Conservation (phyloP, 805 yeast genomes). For the Myxozyma mucilagina region DNA sequence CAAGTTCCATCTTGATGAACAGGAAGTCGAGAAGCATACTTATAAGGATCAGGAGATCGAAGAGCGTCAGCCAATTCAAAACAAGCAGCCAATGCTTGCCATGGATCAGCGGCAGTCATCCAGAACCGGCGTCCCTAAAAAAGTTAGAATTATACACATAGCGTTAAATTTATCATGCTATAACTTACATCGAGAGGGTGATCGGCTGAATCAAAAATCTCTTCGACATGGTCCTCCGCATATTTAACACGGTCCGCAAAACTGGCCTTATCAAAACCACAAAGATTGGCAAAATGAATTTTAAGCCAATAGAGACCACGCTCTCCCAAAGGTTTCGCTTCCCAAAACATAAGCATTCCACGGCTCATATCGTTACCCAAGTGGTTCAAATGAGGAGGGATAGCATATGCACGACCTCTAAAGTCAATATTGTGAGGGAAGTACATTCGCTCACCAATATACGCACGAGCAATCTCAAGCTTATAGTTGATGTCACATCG, state of each 20-base stretch:
- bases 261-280: slow-evolving; percentile 57
- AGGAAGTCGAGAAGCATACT: slow-evolving; percentile 53
- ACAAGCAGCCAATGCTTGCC: slow-evolving; percentile 62
- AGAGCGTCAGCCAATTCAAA: slow-evolving; percentile 54
- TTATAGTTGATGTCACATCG: slow-evolving; percentile 94
- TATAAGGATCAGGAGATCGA: slow-evolving; percentile 50
- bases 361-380: slow-evolving; percentile 63
- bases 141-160: background rate
- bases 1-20: slow-evolving; percentile 71
- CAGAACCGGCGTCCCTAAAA: slow-evolving; percentile 51
- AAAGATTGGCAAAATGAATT: slow-evolving; percentile 61
- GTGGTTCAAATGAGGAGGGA: slow-evolving; percentile 64
- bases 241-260: slow-evolving; percentile 53
- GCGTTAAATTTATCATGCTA: background rate
- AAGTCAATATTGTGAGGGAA: slow-evolving; percentile 67
- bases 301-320: slow-evolving; percentile 60
- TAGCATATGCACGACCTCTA: slow-evolving; percentile 65
- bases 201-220: slow-evolving; percentile 48
- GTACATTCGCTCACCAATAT: slow-evolving; percentile 61
- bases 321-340: slow-evolving; percentile 55
- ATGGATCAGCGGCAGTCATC: slow-evolving; percentile 60
- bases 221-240: slow-evolving; percentile 50
- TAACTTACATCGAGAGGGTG: slow-evolving; percentile 45
- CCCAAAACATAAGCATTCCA: slow-evolving; percentile 60
- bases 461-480: slow-evolving; percentile 92